Base-by-base conservation (phyloP, 1,139 yeast genomes). In the Blastobotrys serpentis region DNA sequence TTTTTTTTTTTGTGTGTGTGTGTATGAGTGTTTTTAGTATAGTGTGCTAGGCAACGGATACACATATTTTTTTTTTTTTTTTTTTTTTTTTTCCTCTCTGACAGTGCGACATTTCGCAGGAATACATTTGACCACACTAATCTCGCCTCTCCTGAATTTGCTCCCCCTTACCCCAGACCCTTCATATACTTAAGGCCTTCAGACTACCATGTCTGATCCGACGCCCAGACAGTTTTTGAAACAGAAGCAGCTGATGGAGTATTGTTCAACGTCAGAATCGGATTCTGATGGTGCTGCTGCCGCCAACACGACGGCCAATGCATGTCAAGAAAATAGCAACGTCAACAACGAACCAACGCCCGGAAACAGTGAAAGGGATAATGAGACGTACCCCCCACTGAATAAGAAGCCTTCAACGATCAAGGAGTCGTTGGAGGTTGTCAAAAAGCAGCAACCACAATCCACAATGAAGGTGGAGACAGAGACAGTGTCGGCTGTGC, bases 381-480 rank as follows among this genome's bases (percentile, higher is more conserved):
- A n/a, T n/a, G 26, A 23, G 38, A 14, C 11, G n/a, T 18, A 10
- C 5, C 25, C 40, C 25, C 40, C 10, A 14, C 25, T 36, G 14
- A 18, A 10, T 13, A 36, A 19, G 40, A 36, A 36, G 25, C 40
- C 40, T 4, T 36, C 40, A 14, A 19, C 34, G 17, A 26, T 42
- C 25, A 22, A 33, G 50, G 44, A 16, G 34, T 13, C 21, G 43
- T 13, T 25, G 34, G 34, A 40, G 13, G 34, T 16, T 38, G 50
- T 32, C 33, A 23, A 34, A 40, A 37, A 32, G 32, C 36, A 42
- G 46, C 33, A 16, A 22, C 46, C 46, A 23, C 41, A 16, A 8
- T 41, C 30, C 11, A 57, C 60, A 43, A 65, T 68, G 70, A 68
- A 71, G 4, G 75, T 71, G 16, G 75, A 71, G 53, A 71, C 73